Evolutionary conservation across 2,329 filamentous ascomycete species (phyloP), one percentile per base, ranked within the genome.

Genomic region (Stromatinia cepivora): DNA sequence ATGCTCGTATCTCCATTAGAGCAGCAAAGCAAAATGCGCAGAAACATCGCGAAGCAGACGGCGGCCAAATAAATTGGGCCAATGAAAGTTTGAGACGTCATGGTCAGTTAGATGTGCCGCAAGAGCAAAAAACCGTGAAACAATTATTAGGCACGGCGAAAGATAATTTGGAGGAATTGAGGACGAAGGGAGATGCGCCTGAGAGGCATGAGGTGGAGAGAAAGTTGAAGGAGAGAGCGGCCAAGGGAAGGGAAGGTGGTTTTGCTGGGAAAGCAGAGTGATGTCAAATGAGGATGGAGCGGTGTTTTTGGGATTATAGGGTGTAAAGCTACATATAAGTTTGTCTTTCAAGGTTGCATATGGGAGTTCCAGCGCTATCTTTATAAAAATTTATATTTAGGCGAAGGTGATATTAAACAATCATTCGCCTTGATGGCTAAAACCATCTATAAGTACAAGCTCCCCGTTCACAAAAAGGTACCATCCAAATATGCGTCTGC

Each of bases 11-110:
- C 11, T 88, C 86, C 34, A 91, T 92, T 71, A 82, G 84, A 71
- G 86, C 88, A 34, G 90, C 90, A 3, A 90, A 90, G 74, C 82
- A 85, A 59, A 90, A 91, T 72, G 88, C 88, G 0, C 83, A 87
- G 73, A 81, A 82, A 71, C 85, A 87, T 66, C 81, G 87, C 61
- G 84, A 87, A 73, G 85, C 84, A 52, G 85, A 87, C 71, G 85
- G 84, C 39, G 86, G 84, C 66, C 85, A 81, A 79, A 85, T 82
- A 72, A 83, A 76, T 75, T 86, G 82, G 83, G 77, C 84, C 65
- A 85, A 86, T 69, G 85, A 88, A 79, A 83, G 79, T 73, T 74
- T 84, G 73, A 80, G 86, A 69, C 76, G 85, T 66, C 85, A 87
- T 78, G 85, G 85, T 17, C 78, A 80, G 66, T 73, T 82, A 67